Evolutionary conservation across 1,139 yeast genomes (phyloP).

Genomic region (Candida gigantensis): DNA sequence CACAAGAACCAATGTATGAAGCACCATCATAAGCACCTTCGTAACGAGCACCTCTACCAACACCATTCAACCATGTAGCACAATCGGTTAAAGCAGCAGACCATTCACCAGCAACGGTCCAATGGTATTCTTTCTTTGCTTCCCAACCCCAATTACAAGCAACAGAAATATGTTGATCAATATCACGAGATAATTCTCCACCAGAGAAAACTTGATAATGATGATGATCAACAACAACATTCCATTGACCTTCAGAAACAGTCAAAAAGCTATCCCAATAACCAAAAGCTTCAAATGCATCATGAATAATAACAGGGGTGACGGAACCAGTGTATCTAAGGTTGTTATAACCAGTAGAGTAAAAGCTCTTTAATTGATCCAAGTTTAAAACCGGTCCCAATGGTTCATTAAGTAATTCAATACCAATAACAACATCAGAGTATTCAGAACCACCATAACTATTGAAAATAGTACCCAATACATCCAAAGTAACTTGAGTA

Average conservation of each 20-base stretch:
- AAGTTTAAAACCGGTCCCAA: conserved; percentile 68
- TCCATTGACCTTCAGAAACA: conserved; percentile 47
- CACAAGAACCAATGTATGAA: conserved; percentile 65
- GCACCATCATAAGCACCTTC: conserved; percentile 61
- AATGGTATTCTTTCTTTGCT: conserved; percentile 57
- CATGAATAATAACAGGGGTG: conserved; percentile 64
- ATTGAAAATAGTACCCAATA: conserved; percentile 44
- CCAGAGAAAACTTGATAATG: conserved; percentile 83
- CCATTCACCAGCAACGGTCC: conserved; percentile 72
- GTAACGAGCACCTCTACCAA: conserved; percentile 58
- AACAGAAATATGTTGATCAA: conserved; percentile 60
- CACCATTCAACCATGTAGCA: conserved; percentile 65
- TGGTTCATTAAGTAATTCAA: conserved; percentile 89
- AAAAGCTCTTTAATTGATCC: conserved; percentile 58
- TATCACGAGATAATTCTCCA: conserved; percentile 54
- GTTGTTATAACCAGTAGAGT: conserved; percentile 52
- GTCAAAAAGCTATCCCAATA: conserved; percentile 63
- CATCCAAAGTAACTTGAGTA: conserved; percentile 52
- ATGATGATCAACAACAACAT: conserved; percentile 84
- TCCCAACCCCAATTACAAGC: conserved; percentile 66
- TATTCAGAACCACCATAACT: conserved; percentile 70
- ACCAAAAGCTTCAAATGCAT: conserved; percentile 64
- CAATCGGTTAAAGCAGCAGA: conserved; percentile 67
- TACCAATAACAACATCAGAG: conserved; percentile 75
- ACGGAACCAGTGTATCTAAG: conserved; percentile 51